A percentile compares a stretch with the other conserved stretches of the same genome.
Conservation (phyloP, 768 basidiomycete genomes). For the Lentinula sp. region DNA sequence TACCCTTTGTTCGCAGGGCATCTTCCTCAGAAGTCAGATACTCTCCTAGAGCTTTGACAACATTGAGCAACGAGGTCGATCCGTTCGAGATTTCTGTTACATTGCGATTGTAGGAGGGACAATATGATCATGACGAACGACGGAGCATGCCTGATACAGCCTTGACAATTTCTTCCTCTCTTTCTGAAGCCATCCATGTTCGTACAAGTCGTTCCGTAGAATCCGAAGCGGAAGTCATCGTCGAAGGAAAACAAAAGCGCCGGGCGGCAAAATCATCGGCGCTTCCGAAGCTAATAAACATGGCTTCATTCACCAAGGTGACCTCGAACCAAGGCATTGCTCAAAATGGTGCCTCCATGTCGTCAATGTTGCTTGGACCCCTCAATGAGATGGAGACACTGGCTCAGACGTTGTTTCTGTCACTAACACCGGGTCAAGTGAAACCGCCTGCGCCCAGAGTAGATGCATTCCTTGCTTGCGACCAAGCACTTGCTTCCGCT, state of each 20-base stretch:
- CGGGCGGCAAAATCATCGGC: not conserved
- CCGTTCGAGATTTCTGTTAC: constrained; percentile 44
- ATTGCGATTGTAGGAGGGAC: constrained; percentile 2
- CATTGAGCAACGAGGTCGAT: constrained; percentile 54
- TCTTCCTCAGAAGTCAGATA: constrained; percentile 87
- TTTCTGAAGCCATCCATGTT: constrained; percentile 67
- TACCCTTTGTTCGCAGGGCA: constrained; percentile 74
- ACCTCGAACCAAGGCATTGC: not conserved
- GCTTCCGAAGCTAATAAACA: not conserved
- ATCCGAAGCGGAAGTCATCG: constrained; percentile 26
- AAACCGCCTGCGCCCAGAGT: constrained; percentile 58
- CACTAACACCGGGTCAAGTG: constrained; percentile 61
- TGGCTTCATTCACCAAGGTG: not conserved
- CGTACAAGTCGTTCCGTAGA: constrained; percentile 47
- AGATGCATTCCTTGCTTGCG: constrained; percentile 54
- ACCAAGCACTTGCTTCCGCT: constrained; percentile 59
- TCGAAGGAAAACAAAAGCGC: not conserved
- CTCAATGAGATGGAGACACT: constrained; percentile 57
- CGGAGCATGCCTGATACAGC: constrained; percentile 50
- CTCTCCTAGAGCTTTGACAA: constrained; percentile 85
- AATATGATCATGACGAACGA: not conserved
- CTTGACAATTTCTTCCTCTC: constrained; percentile 53
- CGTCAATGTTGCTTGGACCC: constrained; percentile 54
- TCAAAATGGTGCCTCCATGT: constrained; percentile 38
- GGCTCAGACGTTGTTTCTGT: constrained; percentile 64